Evolutionary conservation across 257 asterid genomes (phyloP), one percentile per base, ranked within the genome.

Genomic region (Striga asiatica): DNA sequence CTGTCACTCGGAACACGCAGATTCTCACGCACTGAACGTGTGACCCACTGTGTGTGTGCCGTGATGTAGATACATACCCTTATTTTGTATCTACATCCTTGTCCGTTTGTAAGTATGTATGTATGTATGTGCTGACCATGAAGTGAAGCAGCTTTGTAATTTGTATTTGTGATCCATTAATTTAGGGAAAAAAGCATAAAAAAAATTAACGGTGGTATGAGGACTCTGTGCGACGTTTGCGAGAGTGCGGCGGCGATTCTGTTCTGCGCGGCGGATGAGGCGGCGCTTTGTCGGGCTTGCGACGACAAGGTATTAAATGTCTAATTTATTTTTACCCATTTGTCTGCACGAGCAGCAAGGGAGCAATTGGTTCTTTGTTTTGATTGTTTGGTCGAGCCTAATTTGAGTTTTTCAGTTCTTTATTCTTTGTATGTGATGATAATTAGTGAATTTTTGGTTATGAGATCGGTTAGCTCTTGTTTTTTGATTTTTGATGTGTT

Each of bases 261-360:
- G 23, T 89, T 89, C 70, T 86, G 98, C 66, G 94, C 96, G 31
- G 98, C 98, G 45, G 98, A 89, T 50, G 97, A 89, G 81, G 97
- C 95, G 59, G 83, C 94, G 64, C 92, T 89, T 9, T 89, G 96
- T 50, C 80, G 79, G 45, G 68, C 91, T 47, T 89, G 98, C 57
- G 98, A 89, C 56, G 82, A 89, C 21, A 78, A 89, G 94, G 97
- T 89, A 62, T 19, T 24, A 13, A 18, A n/a, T n/a, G n/a, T 37
- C 1, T 0, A 6, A 20, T 58, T 17, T 27, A 10, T 34, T 34
- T 10, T 4, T 7, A 13, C 48, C 12, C 24, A 13, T 45, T 23
- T 3, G 20, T n/a, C 6, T 12, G 35, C 16, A 2, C 13, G 23
- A 31, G 3, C 6, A 8, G 24, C n/a, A 41, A 25, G 58, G 53